Base-by-base conservation (phyloP, 495 filamentous ascomycete genomes). In the Penicillium diatomitis region DNA sequence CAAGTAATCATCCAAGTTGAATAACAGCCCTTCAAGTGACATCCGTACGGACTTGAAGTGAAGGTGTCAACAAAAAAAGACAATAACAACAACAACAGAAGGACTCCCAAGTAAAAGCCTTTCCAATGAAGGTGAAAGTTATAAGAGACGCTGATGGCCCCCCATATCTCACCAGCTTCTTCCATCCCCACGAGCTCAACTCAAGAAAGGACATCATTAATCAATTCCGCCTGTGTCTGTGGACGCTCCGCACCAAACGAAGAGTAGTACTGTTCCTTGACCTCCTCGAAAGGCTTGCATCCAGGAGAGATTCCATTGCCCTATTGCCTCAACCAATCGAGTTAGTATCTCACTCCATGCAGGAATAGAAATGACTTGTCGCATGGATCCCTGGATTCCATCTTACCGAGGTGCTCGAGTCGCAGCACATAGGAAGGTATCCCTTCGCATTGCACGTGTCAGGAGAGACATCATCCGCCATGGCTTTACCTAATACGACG, bases 401-500 rank as follows among this genome's bases (percentile, higher is more conserved):
- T 20, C 20, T 20, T 20, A 68, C 65, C 20, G 10, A 28, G 3
- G n/a, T 11, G 0, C 39, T 31, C 8, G 43, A 52, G 32, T 44
- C 30, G 52, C 66, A 71, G 46, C 68, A 71, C 65, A 71, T 68
- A 6, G 66, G 54, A 3, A 38, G 30, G 32, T 48, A 54, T 20
- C 49, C 54, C 20, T 58, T 34, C 6, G 48, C 44, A 0, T 46
- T 6, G 47, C 68, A 71, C 4, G 50, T n/a, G 5, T 50, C 38
- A 7, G 61, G 60, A 0, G 46, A 32, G 0, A 55, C 53, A 1
- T 47, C 5, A 6, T 48, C 41, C 0, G 2, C 12, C 64, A 71
- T 71, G 2, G 9, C 3, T 3, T 60, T 51, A 47, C 54, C 60
- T 63, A 41, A 20, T 20, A 20, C 20, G 20, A 20, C 20, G 20